These are phyloP conservation scores for Sutorius eximius DNA, from an alignment of 1,284 basidiomycete genomes.

Conservation along the genomic window DNA sequence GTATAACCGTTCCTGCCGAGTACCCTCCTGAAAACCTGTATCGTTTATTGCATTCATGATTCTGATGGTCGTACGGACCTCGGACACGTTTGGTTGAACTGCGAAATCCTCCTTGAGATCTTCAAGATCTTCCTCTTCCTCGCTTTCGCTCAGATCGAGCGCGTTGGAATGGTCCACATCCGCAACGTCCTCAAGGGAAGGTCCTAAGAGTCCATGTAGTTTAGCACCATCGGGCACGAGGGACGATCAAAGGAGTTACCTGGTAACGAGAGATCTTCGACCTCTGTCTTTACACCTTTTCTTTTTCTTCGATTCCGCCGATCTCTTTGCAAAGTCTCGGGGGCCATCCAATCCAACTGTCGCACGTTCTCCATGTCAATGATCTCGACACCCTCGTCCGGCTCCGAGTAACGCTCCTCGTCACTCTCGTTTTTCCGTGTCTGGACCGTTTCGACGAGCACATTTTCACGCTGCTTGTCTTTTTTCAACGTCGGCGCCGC, in stretches of 20 bases:
- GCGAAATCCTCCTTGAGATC: constrained; percentile 84
- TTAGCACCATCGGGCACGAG: background rate
- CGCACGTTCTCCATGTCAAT: constrained; percentile 85
- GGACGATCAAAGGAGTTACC: constrained; percentile 28
- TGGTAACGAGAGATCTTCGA: constrained; percentile 38
- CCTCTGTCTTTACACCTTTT: constrained; percentile 45
- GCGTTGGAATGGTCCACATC: constrained; percentile 68
- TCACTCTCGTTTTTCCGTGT: constrained; percentile 44
- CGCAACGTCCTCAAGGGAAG: constrained; percentile 38
- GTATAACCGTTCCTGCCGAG: constrained; percentile 71
- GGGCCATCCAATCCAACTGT: constrained; percentile 86
- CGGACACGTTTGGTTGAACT: constrained; percentile 39
- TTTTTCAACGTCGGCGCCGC: constrained; percentile 44
- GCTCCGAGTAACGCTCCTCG: constrained; percentile 80
- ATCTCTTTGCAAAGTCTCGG: constrained; percentile 72
- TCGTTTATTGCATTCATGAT: constrained; percentile 4
- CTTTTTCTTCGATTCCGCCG: constrained; percentile 44
- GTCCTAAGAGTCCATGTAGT: constrained; percentile 24
- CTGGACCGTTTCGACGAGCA: constrained; percentile 27
- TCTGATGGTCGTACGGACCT: constrained; percentile 35
- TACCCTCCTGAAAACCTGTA: constrained; percentile 35
- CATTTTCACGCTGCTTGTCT: constrained; percentile 38
- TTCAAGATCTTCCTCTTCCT: constrained; percentile 85
- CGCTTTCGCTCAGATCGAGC: constrained; percentile 80
- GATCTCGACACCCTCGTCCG: constrained; percentile 84